phyloP scores from a whole-genome alignment of 2,329 filamentous ascomycete genomes.

The Amphichorda felina region DNA sequence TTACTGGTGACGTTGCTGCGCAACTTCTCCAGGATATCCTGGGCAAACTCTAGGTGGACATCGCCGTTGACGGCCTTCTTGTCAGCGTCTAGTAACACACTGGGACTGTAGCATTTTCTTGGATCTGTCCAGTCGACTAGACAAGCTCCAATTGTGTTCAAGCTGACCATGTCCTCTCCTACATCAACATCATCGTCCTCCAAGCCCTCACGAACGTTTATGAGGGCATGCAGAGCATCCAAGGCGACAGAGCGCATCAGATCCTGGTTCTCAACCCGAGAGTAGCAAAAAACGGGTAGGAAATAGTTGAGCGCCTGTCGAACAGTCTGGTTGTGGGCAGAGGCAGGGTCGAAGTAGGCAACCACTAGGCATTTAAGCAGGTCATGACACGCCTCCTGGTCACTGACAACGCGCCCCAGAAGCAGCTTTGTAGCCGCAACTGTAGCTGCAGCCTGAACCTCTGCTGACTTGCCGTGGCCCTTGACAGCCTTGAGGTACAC shows the following conservation, averaged over 20 bases:
- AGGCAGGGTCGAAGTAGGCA: constrained; percentile 82
- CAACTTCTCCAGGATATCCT: constrained; percentile 64
- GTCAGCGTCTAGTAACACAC: constrained; percentile 37
- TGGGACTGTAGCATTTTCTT: constrained; percentile 55
- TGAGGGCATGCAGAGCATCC: constrained; percentile 62
- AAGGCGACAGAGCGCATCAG: constrained; percentile 67
- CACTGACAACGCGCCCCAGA: constrained; percentile 65
- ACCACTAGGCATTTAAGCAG: constrained; percentile 78
- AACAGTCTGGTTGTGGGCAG: constrained; percentile 66
- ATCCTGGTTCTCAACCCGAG: constrained; percentile 67
- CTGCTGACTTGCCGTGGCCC: constrained; percentile 53
- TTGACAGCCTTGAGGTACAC: constrained; percentile 77
- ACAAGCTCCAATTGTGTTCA: constrained; percentile 68
- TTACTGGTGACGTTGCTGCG: constrained; percentile 55
- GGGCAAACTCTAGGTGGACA: constrained; percentile 69
- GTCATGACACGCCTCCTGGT: constrained; percentile 53
- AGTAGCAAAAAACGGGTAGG: constrained; percentile 88
- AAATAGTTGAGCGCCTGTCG: constrained; percentile 87
- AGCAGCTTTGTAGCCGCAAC: constrained; percentile 78
- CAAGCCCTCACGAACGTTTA: constrained; percentile 58
- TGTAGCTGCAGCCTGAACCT: constrained; percentile 72
- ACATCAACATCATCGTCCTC: constrained; percentile 69
- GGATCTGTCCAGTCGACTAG: constrained; percentile 94
- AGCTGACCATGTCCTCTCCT: constrained; percentile 65
- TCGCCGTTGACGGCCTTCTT: constrained; percentile 60